Conservation (phyloP, 768 basidiomycete genomes). For the Hysterangium stoloniferum region DNA sequence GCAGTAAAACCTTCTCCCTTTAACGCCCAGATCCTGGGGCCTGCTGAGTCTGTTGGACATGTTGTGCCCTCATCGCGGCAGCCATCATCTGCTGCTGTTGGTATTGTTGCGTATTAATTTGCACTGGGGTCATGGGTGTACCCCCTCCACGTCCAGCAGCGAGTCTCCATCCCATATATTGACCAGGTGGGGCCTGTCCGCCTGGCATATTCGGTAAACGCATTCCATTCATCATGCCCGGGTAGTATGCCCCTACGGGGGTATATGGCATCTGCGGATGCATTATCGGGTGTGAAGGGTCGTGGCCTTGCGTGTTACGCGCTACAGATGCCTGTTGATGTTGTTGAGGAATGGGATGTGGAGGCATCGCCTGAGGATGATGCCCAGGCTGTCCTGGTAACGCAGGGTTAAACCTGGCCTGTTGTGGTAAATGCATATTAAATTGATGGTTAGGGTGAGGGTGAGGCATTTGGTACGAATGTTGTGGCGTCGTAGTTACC, state of each 20-base stretch:
- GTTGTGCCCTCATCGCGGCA: constrained; percentile 6
- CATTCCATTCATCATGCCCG: constrained; percentile 10
- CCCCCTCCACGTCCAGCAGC: constrained; percentile 8
- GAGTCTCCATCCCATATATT: constrained; percentile 5
- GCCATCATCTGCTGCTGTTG: constrained; percentile 8
- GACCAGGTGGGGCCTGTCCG: background rate
- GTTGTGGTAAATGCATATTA: constrained; percentile 5
- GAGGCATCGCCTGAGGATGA: constrained; percentile 19
- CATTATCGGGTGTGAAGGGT: constrained; percentile 22
- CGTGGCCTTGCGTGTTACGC: constrained; percentile 21
- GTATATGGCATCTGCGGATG: constrained; percentile 9
- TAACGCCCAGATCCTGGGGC: constrained; percentile 1
- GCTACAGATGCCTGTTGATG: constrained; percentile 19
- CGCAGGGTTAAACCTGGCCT: background rate
- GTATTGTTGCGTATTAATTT: background rate
- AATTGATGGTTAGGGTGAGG: constrained; percentile 2
- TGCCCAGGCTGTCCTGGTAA: constrained; percentile 5
- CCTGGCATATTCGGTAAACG: constrained; percentile 1
- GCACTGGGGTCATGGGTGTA: constrained; percentile 4
- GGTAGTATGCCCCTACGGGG: background rate
- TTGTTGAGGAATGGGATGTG: constrained; percentile 15
- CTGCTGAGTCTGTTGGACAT: constrained; percentile 6
- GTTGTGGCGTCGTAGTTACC: background rate
- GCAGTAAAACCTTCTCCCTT: no score
- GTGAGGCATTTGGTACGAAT: constrained; percentile 1